Percentiles rank a stretch among this genome's conserved stretches.
Evolutionary conservation across 768 basidiomycete genomes (phyloP).

Genomic region (Chalciporus chontae): DNA sequence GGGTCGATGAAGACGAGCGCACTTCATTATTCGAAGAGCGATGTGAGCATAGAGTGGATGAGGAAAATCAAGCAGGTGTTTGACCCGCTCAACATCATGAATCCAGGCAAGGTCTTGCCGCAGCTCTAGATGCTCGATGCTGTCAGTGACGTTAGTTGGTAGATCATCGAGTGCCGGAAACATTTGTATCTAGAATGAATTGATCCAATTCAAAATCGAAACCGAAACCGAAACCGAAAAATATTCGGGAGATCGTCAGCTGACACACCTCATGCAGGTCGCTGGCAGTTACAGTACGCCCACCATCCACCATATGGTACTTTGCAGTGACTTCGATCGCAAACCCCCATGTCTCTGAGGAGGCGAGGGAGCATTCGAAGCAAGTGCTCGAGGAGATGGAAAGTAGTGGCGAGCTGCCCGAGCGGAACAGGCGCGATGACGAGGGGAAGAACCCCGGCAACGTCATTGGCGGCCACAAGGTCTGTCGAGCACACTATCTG

Average conservation of each 20-base stretch:
- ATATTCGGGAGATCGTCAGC: background rate
- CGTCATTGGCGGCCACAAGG: conserved; percentile 21
- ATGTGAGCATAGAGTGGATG: conserved; percentile 84
- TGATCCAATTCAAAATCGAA: too few species aligned
- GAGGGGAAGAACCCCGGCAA: conserved; percentile 15
- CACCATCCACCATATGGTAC: background rate
- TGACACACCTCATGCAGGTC: conserved; percentile 9
- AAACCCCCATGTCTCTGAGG: conserved; percentile 24
- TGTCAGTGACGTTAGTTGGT: background rate
- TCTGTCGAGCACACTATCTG: background rate
- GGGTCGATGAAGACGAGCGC: conserved; percentile 94
- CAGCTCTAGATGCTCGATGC: background rate
- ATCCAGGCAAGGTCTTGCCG: conserved; percentile 77
- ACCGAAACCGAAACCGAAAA: too few species aligned
- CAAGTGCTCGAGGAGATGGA: conserved; percentile 25
- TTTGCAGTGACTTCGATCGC: conserved; percentile 4
- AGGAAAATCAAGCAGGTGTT: conserved; percentile 83
- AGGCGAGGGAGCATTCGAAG: conserved; percentile 22
- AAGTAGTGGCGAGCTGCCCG: conserved; percentile 10
- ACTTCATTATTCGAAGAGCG: conserved; percentile 81
- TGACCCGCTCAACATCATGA: conserved; percentile 91
- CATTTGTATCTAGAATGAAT: too few species aligned
- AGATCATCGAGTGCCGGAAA: background rate
- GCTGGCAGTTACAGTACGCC: conserved; percentile 13
- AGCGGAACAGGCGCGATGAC: conserved; percentile 3